Percentiles rank a stretch among this genome's conserved stretches.
These are phyloP conservation scores for Chlamydomonas sphaeroides DNA, from an alignment of 139 green algal species.

Conservation along the genomic window DNA sequence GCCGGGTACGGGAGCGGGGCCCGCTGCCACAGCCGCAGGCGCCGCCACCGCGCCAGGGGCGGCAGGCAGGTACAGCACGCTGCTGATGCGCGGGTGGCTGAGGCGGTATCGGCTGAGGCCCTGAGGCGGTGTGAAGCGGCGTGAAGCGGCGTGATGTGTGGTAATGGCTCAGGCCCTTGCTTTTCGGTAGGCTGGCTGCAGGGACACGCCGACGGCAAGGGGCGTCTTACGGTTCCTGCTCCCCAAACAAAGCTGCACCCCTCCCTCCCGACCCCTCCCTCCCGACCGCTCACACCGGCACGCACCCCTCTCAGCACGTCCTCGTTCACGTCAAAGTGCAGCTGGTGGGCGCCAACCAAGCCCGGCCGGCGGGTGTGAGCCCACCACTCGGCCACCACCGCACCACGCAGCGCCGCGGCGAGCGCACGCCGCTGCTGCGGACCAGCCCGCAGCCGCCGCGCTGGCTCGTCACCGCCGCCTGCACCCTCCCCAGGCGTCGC, in stretches of 20 bases:
- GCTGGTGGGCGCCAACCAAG: conserved; percentile 45
- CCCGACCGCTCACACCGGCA: too few relatives aligned
- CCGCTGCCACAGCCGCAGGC: neutral
- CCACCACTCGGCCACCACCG: conserved; percentile 57
- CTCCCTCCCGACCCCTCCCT: too few relatives aligned
- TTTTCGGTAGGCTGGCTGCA: too few relatives aligned
- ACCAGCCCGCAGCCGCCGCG: conserved; percentile 1
- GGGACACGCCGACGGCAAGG: too few relatives aligned
- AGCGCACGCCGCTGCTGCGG: too few relatives aligned
- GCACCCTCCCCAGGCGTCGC: too few relatives aligned
- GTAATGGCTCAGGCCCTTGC: too few relatives aligned
- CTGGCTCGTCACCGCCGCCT: neutral
- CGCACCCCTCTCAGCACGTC: conserved; percentile 40
- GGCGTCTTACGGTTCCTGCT: too few relatives aligned
- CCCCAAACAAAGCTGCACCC: too few relatives aligned
- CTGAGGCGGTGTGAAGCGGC: neutral
- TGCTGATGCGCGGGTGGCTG: conserved; percentile 42
- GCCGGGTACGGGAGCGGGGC: neutral
- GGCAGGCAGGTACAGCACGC: conserved; percentile 47
- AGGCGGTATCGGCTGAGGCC: conserved; percentile 34
- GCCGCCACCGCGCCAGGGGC: neutral
- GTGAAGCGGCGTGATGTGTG: too few relatives aligned
- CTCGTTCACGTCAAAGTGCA: conserved; percentile 58
- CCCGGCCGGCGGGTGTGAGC: conserved; percentile 35
- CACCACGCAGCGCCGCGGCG: neutral